phyloP scores from a whole-genome alignment of 495 filamentous ascomycete species.

The Extremus antarcticus region DNA sequence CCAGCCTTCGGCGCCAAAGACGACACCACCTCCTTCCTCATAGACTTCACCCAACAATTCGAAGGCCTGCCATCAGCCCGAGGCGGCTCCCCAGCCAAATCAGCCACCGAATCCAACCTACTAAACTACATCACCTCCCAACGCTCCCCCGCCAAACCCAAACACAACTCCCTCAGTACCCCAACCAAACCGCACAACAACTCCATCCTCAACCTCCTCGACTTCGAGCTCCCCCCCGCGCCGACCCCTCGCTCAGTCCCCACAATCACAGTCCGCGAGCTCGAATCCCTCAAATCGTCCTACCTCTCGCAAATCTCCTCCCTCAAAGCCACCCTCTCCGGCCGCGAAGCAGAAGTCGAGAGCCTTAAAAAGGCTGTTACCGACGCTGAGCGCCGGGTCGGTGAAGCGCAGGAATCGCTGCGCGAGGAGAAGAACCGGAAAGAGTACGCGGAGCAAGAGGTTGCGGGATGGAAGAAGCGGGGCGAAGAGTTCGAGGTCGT shows the following conservation, averaged over 20 bases:
- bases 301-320: slow-evolving; percentile 85
- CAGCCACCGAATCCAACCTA: slow-evolving; percentile 34
- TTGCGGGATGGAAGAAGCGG: slow-evolving; percentile 70
- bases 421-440: slow-evolving; percentile 59
- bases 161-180: slow-evolving; percentile 32
- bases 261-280: slow-evolving; percentile 78
- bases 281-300: slow-evolving; percentile 79
- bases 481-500: slow-evolving; percentile 76
- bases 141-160: slow-evolving; percentile 30
- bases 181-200: slow-evolving; percentile 37
- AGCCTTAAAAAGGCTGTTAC: slow-evolving; percentile 74
- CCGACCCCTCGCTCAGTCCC: slow-evolving; percentile 88
- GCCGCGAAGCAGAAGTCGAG: slow-evolving; percentile 79
- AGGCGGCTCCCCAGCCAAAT: slow-evolving; percentile 34
- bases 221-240: slow-evolving; percentile 83
- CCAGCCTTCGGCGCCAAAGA: slow-evolving; percentile 30
- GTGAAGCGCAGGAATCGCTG: slow-evolving; percentile 67
- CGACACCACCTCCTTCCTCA: slow-evolving; percentile 59
- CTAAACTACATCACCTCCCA: slow-evolving; percentile 35
- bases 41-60: slow-evolving; percentile 81
- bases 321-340: slow-evolving; percentile 75
- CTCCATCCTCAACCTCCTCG: slow-evolving; percentile 61
- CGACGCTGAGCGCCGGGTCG: slow-evolving; percentile 85
- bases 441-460: slow-evolving; percentile 64
- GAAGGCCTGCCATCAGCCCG: slow-evolving; percentile 33